phyloP scores from a whole-genome alignment of 495 filamentous ascomycete species.

The Articulospora tetracladia region DNA sequence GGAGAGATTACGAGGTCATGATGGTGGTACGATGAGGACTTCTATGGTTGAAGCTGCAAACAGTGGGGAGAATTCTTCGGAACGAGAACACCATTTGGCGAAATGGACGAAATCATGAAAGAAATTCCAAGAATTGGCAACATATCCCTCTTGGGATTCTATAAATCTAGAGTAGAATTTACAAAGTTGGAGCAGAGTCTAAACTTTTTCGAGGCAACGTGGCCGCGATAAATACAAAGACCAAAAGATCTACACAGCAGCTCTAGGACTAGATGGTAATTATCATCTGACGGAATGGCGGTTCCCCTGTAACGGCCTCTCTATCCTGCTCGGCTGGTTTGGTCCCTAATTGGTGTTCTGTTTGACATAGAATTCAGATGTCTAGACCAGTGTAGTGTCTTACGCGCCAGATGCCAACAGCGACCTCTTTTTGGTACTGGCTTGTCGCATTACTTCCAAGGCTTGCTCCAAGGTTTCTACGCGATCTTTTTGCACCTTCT shows the following conservation, averaged over 20 bases:
- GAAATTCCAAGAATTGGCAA: too few relatives aligned
- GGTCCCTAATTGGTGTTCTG: too few relatives aligned
- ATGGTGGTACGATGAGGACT: background rate
- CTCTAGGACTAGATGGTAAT: too few relatives aligned
- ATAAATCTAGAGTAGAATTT: constrained; percentile 20
- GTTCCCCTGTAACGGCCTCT: too few relatives aligned
- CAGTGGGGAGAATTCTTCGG: too few relatives aligned
- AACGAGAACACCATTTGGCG: too few relatives aligned
- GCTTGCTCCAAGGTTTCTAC: constrained; percentile 67
- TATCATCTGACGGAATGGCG: too few relatives aligned
- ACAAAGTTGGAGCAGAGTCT: constrained; percentile 11
- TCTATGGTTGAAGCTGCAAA: too few relatives aligned
- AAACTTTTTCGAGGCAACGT: constrained; percentile 1
- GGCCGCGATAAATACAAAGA: too few relatives aligned
- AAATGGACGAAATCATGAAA: too few relatives aligned
- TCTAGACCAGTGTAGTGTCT: too few relatives aligned
- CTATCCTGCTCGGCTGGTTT: too few relatives aligned
- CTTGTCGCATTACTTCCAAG: constrained; percentile 53
- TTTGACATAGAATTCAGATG: background rate
- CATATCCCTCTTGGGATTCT: background rate
- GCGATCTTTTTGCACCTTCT: constrained; percentile 52
- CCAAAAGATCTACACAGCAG: background rate
- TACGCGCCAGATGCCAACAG: background rate
- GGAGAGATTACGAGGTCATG: background rate
- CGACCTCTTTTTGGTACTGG: constrained; percentile 41